These are phyloP conservation scores for Magnolia sinica DNA, from an alignment of 164 flowering plant genomes.

Conservation along the genomic window DNA sequence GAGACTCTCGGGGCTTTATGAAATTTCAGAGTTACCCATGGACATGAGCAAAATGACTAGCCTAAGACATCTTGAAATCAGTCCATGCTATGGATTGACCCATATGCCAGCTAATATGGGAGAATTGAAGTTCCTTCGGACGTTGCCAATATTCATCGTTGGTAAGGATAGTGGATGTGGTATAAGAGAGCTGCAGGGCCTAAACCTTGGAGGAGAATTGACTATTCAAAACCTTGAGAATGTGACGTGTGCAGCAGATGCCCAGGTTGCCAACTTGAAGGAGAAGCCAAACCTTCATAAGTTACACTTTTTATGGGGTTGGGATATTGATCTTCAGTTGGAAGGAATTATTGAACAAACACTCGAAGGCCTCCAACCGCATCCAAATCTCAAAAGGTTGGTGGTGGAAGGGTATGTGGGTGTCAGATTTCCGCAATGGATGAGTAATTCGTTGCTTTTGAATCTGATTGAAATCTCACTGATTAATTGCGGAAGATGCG, in stretches of 20 bases:
- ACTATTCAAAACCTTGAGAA: background rate
- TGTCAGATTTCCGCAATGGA: background rate
- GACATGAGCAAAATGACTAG: conserved; percentile 4
- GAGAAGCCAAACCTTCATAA: background rate
- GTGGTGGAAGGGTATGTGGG: background rate
- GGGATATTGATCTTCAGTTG: background rate
- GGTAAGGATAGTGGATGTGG: background rate
- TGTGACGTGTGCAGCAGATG: background rate
- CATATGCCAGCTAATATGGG: background rate
- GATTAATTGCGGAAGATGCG: conserved; percentile 16
- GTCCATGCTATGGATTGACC: background rate
- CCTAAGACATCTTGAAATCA: conserved; percentile 12
- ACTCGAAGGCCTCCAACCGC: conserved; percentile 2
- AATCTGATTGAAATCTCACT: background rate
- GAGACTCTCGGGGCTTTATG: background rate
- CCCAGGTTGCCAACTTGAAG: conserved; percentile 6
- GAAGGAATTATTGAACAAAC: background rate
- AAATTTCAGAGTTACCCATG: background rate
- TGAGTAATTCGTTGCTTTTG: background rate
- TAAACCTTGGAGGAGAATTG: background rate
- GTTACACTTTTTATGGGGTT: background rate
- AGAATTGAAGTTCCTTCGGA: conserved; percentile 3
- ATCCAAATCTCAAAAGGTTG: conserved; percentile 4
- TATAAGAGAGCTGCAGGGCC: background rate
- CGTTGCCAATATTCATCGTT: background rate